These are phyloP conservation scores for Borovskyia barvae DNA, from an alignment of 208 protist species.

Conservation along the genomic window DNA sequence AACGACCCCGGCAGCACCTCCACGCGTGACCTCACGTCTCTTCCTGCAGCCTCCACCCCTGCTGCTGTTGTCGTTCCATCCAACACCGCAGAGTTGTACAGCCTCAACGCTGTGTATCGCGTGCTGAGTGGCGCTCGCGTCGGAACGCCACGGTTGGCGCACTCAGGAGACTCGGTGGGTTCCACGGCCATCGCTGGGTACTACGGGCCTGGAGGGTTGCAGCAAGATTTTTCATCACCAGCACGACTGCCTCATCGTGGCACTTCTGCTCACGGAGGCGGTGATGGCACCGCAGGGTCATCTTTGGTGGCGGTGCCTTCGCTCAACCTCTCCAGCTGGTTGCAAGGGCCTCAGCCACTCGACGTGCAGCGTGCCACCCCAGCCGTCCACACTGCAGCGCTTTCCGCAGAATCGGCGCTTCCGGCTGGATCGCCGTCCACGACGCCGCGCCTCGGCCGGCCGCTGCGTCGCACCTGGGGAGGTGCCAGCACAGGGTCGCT, in stretches of 20 bases:
- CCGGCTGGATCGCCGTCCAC: background rate
- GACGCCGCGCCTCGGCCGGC: constrained; percentile 1
- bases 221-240: constrained; percentile 16
- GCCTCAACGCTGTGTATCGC: constrained; percentile 49
- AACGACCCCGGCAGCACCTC: background rate
- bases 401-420: background rate
- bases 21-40: background rate
- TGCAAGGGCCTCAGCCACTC: constrained; percentile 25
- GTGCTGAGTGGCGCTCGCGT: constrained; percentile 26
- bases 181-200: constrained; percentile 13
- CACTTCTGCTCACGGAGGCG: background rate
- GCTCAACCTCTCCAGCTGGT: constrained; percentile 17
- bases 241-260: background rate
- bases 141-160: constrained; percentile 25
- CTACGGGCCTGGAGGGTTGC: background rate
- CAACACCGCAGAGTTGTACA: constrained; percentile 33
- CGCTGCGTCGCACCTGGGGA: background rate
- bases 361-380: constrained; percentile 16
- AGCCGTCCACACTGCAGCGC: background rate
- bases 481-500: too few relatives aligned
- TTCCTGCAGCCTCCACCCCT: background rate
- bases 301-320: background rate
- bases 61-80: constrained; percentile 2
- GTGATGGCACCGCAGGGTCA: background rate
- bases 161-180: constrained; percentile 7